Percentiles rank a stretch among this genome's conserved stretches.
These are phyloP conservation scores for Mycena epipterygia DNA, from an alignment of 768 basidiomycete species.

Conservation along the genomic window DNA sequence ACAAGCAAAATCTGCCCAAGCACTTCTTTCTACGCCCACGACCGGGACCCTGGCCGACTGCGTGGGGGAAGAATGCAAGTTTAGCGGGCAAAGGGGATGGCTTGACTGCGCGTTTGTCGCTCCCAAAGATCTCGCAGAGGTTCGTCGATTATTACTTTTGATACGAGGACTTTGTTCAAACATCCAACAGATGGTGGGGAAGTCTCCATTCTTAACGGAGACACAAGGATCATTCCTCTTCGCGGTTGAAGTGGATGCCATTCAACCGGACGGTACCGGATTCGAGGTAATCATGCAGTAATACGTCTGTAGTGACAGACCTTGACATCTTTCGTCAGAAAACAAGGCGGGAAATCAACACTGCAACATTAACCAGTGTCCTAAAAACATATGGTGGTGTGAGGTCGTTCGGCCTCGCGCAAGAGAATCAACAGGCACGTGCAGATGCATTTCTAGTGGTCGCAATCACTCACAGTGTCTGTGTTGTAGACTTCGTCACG, in stretches of 20 bases:
- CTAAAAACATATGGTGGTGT: constrained; percentile 30
- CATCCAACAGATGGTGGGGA: constrained; percentile 64
- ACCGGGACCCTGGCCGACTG: constrained; percentile 46
- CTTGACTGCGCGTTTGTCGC: constrained; percentile 61
- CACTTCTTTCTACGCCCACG: constrained; percentile 51
- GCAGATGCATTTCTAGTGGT: not conserved
- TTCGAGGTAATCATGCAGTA: constrained; percentile 9
- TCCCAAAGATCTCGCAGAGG: constrained; percentile 61
- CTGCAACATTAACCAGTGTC: constrained; percentile 20
- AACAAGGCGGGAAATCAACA: constrained; percentile 19
- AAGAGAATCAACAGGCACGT: constrained; percentile 27
- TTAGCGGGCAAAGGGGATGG: constrained; percentile 42
- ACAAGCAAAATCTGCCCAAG: constrained; percentile 63
- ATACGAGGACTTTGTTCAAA: constrained; percentile 23
- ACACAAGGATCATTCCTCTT: constrained; percentile 68
- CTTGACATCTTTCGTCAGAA: constrained; percentile 1
- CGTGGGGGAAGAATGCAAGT: constrained; percentile 43
- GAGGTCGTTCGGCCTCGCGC: constrained; percentile 23
- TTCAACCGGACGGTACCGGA: not conserved
- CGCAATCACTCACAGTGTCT: not conserved
- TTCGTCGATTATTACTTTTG: constrained; percentile 41
- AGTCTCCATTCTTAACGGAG: constrained; percentile 63
- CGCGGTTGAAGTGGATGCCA: constrained; percentile 47
- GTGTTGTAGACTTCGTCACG: constrained; percentile 33
- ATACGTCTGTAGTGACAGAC: not conserved